A percentile compares a stretch with the other conserved stretches of the same genome.
Evolutionary conservation across 2,329 filamentous ascomycete species (phyloP).

Genomic region (Pseudogymnoascus sp.): DNA sequence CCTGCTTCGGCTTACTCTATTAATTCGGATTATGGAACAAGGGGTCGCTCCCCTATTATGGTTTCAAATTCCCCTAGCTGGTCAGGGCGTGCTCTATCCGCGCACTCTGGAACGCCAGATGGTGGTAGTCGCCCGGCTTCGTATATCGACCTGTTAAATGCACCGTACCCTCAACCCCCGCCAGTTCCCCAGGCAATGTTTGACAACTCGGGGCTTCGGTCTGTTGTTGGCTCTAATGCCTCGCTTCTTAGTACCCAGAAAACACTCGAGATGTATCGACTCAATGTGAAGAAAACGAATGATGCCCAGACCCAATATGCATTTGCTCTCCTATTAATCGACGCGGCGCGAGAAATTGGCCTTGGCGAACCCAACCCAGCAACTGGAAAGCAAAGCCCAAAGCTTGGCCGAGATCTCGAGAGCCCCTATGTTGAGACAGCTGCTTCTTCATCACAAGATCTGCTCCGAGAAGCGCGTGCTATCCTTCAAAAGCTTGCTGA

Average conservation of each 20-base stretch:
- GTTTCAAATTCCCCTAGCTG: constrained; percentile 23
- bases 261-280: constrained; percentile 94
- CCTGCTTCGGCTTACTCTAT: constrained; percentile 71
- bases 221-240: constrained; percentile 77
- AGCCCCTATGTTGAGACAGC: constrained; percentile 39
- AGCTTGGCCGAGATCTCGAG: constrained; percentile 39
- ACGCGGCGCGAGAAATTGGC: constrained; percentile 73
- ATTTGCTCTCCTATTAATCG: constrained; percentile 90
- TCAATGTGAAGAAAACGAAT: constrained; percentile 94
- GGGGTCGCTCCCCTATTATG: constrained; percentile 50
- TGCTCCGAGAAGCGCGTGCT: constrained; percentile 78
- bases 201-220: constrained; percentile 74
- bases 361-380: constrained; percentile 38
- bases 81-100: constrained; percentile 24
- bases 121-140: constrained; percentile 26
- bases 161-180: constrained; percentile 30
- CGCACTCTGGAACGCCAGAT: constrained; percentile 24
- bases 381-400: constrained; percentile 31
- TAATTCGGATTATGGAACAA: constrained; percentile 57
- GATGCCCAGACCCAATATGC: constrained; percentile 88
- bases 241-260: constrained; percentile 86
- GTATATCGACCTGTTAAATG: constrained; percentile 47
- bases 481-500: constrained; percentile 83
- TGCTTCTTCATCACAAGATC: constrained; percentile 51
- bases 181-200: constrained; percentile 36